A percentile compares a stretch with the other conserved stretches of the same genome.
Conservation (phyloP, 306 rosid genomes). For the Benincasa hispida region DNA sequence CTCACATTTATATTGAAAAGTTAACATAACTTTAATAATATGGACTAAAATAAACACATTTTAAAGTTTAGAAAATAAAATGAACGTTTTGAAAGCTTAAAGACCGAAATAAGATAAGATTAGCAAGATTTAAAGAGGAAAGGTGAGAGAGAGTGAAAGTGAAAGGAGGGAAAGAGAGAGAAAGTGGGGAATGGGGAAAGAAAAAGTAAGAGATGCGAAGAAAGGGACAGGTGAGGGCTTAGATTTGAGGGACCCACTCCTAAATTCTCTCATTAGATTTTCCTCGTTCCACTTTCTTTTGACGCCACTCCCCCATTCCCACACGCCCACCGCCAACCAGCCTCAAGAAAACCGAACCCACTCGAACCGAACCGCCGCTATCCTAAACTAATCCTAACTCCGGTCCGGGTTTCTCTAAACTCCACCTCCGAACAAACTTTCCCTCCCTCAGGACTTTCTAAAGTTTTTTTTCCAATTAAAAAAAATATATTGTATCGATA, state of each 20-base stretch:
- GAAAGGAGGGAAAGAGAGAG: not conserved
- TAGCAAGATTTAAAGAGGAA: not conserved
- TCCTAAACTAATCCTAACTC: not conserved
- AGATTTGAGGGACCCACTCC: constrained; percentile 69
- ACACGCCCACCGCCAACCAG: constrained; percentile 11
- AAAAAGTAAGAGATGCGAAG: constrained; percentile 17
- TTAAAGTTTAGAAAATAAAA: too few species aligned
- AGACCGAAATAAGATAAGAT: too few species aligned
- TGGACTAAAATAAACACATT: too few species aligned
- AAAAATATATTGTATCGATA: too few species aligned
- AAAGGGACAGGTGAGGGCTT: constrained; percentile 49
- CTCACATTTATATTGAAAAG: too few species aligned
- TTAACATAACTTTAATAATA: too few species aligned
- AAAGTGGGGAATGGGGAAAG: not conserved
- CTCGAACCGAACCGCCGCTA: not conserved
- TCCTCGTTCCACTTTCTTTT: constrained; percentile 26
- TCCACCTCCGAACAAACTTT: too few species aligned
- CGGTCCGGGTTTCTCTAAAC: too few species aligned
- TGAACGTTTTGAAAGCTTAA: too few species aligned
- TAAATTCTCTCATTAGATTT: constrained; percentile 34
- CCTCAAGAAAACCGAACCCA: not conserved
- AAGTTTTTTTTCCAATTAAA: too few species aligned
- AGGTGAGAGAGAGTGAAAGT: not conserved
- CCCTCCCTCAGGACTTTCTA: too few species aligned
- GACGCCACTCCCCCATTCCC: constrained; percentile 25